These are phyloP conservation scores for Citrullus mucosospermus DNA, from an alignment of 306 rosid species.

Conservation along the genomic window DNA sequence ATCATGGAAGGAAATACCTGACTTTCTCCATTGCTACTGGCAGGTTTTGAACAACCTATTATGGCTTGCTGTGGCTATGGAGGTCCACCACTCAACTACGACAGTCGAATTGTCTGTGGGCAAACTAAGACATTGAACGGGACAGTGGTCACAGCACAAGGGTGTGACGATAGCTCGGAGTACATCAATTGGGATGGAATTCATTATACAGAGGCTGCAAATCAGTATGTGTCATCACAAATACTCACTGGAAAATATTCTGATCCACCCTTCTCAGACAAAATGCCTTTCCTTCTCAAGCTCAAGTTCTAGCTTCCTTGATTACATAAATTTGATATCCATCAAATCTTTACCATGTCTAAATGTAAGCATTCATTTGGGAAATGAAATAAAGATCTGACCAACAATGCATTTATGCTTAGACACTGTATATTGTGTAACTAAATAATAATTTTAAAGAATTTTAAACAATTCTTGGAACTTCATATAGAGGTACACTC, in stretches of 20 bases:
- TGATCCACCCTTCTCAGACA: slow-evolving; percentile 73
- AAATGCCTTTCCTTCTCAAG: slow-evolving; percentile 67
- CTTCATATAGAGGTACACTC: no score
- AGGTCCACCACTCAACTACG: slow-evolving; percentile 80
- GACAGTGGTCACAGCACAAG: slow-evolving; percentile 48
- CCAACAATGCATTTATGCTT: neutral
- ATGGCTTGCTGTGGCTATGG: slow-evolving; percentile 92
- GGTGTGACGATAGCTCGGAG: slow-evolving; percentile 44
- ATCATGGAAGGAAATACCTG: neutral
- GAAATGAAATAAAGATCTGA: neutral
- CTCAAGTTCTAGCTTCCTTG: slow-evolving; percentile 37
- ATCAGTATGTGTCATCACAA: slow-evolving; percentile 59
- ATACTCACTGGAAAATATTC: slow-evolving; percentile 71
- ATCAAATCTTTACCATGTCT: neutral
- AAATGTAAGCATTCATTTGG: neutral
- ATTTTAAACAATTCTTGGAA: no score
- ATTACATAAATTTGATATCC: neutral
- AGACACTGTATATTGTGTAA: neutral
- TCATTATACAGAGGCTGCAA: slow-evolving; percentile 89
- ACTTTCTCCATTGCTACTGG: neutral
- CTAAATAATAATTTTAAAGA: neutral
- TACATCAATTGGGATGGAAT: slow-evolving; percentile 82
- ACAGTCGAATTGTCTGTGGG: slow-evolving; percentile 48
- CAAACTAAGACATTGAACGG: slow-evolving; percentile 60
- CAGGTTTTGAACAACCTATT: slow-evolving; percentile 73